Conservation (phyloP, 768 basidiomycete species). For the Hortiboletus flavorubellus region DNA sequence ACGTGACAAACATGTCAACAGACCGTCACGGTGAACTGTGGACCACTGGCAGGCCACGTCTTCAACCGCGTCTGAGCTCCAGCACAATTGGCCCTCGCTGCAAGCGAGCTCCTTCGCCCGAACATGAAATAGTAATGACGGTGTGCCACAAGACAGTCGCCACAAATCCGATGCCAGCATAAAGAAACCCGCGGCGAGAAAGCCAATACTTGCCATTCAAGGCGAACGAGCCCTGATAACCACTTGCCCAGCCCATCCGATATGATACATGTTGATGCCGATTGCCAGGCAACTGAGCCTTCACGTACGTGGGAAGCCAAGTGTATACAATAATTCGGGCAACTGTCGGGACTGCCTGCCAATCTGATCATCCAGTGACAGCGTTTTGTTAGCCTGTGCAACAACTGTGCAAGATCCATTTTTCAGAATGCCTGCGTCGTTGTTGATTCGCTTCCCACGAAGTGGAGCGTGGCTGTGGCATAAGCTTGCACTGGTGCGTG, state of each 20-base stretch:
- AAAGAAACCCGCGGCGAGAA: background rate
- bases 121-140: background rate
- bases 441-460: constrained; percentile 15
- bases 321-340: background rate
- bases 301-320: constrained; percentile 17
- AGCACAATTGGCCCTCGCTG: background rate
- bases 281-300: constrained; percentile 23
- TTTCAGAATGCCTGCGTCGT: background rate
- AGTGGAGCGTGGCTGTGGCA: constrained; percentile 18
- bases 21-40: background rate
- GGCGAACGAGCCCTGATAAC: constrained; percentile 1
- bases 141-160: background rate
- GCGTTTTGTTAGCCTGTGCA: constrained; percentile 8
- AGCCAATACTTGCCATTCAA: constrained; percentile 1
- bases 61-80: background rate
- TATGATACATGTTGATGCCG: constrained; percentile 14
- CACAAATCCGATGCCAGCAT: background rate
- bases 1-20: constrained; percentile 12
- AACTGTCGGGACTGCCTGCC: background rate
- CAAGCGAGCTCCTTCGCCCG: background rate
- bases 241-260: constrained; percentile 1
- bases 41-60: background rate
- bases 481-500: constrained; percentile 1
- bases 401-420: background rate
- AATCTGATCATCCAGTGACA: constrained; percentile 10